These are phyloP conservation scores for Striga hermonthica DNA, from an alignment of 305 asterid genomes.

Conservation along the genomic window DNA sequence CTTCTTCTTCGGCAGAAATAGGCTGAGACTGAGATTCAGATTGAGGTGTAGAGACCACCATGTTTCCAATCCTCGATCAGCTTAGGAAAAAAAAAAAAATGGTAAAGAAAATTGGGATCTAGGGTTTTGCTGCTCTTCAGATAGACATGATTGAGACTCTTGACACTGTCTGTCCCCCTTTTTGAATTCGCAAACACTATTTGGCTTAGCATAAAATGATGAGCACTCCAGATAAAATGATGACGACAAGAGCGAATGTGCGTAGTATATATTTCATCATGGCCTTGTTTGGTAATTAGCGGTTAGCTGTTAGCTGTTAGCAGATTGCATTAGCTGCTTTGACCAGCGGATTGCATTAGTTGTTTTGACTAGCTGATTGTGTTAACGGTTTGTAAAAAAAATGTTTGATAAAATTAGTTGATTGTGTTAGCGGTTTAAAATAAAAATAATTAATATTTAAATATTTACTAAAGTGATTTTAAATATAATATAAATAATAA, in stretches of 20 bases:
- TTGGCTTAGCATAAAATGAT: too few species aligned
- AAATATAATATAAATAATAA: too few species aligned
- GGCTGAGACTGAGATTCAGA: conserved; percentile 34
- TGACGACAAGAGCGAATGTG: conserved; percentile 27
- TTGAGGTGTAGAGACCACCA: conserved; percentile 39
- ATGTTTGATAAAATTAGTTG: too few species aligned
- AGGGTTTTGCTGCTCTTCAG: conserved; percentile 44
- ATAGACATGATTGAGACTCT: conserved; percentile 21
- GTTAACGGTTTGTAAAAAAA: too few species aligned
- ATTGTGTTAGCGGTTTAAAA: too few species aligned
- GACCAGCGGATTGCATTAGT: too few species aligned
- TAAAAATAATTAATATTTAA: too few species aligned
- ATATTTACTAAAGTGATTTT: too few species aligned
- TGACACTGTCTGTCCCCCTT: conserved; percentile 31
- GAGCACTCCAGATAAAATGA: conserved; percentile 22
- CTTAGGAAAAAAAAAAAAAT: conserved; percentile 16
- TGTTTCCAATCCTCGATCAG: conserved; percentile 33
- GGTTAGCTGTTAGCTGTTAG: too few species aligned
- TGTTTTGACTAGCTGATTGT: too few species aligned
- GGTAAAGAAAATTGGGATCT: conserved; percentile 32
- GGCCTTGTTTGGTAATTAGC: too few species aligned
- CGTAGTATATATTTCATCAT: conserved; percentile 30
- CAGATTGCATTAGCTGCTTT: too few species aligned
- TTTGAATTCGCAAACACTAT: conserved; percentile 14
- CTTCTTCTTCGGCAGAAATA: conserved; percentile 68